phyloP scores from a whole-genome alignment of 257 asterid species.

The Forsythia viridissima region DNA sequence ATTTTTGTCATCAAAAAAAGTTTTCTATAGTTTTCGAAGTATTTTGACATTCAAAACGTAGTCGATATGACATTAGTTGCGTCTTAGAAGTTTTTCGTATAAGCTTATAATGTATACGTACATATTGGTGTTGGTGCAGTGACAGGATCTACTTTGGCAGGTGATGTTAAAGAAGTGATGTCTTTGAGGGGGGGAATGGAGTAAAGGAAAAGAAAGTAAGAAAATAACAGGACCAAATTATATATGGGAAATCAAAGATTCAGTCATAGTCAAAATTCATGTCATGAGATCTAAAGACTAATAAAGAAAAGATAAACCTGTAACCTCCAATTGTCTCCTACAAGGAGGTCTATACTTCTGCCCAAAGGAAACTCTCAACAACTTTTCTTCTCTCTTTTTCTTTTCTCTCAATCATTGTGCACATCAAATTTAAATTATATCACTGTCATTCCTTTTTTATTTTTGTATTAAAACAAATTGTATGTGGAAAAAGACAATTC shows the following conservation, averaged over 20 bases:
- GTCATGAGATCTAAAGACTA: constrained; percentile 13
- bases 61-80: no score
- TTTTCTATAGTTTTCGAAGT: no score
- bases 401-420: constrained; percentile 28
- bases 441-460: background rate
- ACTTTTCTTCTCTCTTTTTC: constrained; percentile 38
- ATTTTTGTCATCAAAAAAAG: no score
- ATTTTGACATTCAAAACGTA: no score
- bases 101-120: no score
- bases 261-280: constrained; percentile 27
- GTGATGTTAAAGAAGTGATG: constrained; percentile 41
- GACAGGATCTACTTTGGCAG: constrained; percentile 40
- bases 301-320: constrained; percentile 31
- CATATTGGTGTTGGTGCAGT: constrained; percentile 24
- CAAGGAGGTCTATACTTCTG: constrained; percentile 53
- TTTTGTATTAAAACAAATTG: background rate
- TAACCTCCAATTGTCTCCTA: constrained; percentile 63
- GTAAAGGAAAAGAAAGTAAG: constrained; percentile 49
- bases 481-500: background rate
- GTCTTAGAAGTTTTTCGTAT: no score
- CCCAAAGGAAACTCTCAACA: constrained; percentile 45
- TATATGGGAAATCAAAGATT: background rate
- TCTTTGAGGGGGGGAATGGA: constrained; percentile 39
- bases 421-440: background rate
- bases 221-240: background rate